Conservation (phyloP, 2,329 filamentous ascomycete genomes). For the Kalmusia sp. region DNA sequence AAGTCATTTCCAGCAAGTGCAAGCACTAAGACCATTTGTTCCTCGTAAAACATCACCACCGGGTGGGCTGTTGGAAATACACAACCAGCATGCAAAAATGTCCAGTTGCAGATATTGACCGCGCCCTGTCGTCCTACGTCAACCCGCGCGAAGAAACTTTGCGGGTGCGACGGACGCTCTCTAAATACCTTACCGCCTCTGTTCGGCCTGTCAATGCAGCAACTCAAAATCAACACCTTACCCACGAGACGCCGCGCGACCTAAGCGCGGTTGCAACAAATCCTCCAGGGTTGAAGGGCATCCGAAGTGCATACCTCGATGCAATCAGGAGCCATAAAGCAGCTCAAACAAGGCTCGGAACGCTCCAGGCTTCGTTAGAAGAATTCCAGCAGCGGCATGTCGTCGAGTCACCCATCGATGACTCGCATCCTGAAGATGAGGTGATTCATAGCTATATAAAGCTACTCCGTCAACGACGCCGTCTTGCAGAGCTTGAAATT, state of each 20-base stretch:
- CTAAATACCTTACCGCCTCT: conserved; percentile 39
- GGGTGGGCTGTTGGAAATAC: no score
- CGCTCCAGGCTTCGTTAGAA: conserved; percentile 38
- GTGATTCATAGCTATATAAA: conserved; percentile 47
- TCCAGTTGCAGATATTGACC: conserved; percentile 47
- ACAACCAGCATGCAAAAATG: conserved; percentile 23
- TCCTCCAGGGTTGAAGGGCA: conserved; percentile 49
- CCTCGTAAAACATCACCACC: background rate
- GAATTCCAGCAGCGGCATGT: conserved; percentile 35
- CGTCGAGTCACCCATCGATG: conserved; percentile 34
- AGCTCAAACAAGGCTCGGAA: conserved; percentile 49
- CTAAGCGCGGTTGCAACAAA: conserved; percentile 31
- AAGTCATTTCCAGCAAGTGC: no score
- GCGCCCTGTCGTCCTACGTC: conserved; percentile 44
- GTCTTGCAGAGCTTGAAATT: conserved; percentile 54
- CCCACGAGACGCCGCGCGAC: conserved; percentile 36
- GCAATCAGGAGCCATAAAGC: conserved; percentile 52
- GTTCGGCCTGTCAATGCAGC: conserved; percentile 34
- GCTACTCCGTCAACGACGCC: conserved; percentile 55
- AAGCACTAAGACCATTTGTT: no score
- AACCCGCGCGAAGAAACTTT: conserved; percentile 45
- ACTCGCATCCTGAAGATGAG: conserved; percentile 39
- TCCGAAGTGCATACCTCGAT: conserved; percentile 54
- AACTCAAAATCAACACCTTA: conserved; percentile 40
- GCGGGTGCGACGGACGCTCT: conserved; percentile 42